Evolutionary conservation across 2,329 filamentous ascomycete genomes (phyloP), one percentile per base, ranked within the genome.

Genomic region (Cordyceps cateniannulata): DNA sequence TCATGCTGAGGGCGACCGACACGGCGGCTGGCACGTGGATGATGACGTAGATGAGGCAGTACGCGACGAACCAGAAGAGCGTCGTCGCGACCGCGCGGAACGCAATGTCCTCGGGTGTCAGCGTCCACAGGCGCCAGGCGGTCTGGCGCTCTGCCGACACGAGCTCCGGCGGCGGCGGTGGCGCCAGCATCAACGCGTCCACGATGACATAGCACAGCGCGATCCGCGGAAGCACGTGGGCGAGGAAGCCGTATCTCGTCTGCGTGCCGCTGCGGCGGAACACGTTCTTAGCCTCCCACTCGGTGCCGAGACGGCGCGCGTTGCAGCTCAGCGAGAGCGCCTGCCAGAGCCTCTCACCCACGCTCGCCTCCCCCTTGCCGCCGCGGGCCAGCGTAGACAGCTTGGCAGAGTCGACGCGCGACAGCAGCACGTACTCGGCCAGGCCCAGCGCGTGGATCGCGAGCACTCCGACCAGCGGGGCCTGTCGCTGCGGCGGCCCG

Each of bases 301-400:
- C 24, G 14, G 56, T 63, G 47, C 55, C 54, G 16, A 63, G 35
- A 3, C 62, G 60, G 3, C 60, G 60, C 27, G 60, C 16, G 53
- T 61, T 62, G 52, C 50, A 60, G 56, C 45, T 53, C 16, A 55
- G n/a, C 50, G 56, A 55, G 24, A 60, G 50, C 1, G 56, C 62
- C 20, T 52, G 29, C 55, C 55, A 58, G 22, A 58, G 29, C 6
- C 29, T 20, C 10, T n/a, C n/a, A n/a, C n/a, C n/a, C n/a, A n/a
- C n/a, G n/a, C n/a, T n/a, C 20, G 25, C 54, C 29, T 7, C 8
- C n/a, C 42, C 12, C 24, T 44, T 24, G 40, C 40, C 2, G 40
- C n/a, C 1, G 24, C 40, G 40, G 1, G 29, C 12, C 29, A 35
- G 29, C 29, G 29, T n/a, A n/a, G n/a, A n/a, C n/a, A n/a, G n/a